Evolutionary conservation across 192 early-diverging fungal genomes (phyloP).

Genomic region (Diversispora epigaea): DNA sequence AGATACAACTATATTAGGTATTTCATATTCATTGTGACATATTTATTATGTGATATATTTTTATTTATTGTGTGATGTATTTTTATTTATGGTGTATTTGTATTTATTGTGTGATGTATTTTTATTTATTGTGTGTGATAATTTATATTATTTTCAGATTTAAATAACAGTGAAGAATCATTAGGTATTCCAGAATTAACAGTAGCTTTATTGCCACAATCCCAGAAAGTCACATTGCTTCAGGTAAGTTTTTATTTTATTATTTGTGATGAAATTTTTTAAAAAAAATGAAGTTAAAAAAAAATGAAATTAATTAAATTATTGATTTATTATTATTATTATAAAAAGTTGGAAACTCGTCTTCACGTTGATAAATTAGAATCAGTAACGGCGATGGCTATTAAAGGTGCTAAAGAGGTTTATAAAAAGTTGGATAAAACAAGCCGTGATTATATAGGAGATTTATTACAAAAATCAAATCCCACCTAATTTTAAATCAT

Average conservation of each 20-base stretch:
- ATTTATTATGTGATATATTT: not conserved
- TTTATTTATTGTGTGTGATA: too few species aligned
- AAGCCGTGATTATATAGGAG: conserved; percentile 52
- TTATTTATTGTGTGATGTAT: not conserved
- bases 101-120: not conserved
- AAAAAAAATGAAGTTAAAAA: not conserved
- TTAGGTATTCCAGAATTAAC: conserved; percentile 87
- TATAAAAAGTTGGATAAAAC: conserved; percentile 59
- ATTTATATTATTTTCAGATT: conserved; percentile 57
- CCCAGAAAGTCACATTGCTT: conserved; percentile 78
- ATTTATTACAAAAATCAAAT: conserved; percentile 40
- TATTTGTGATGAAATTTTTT: too few species aligned
- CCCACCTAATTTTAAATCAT: too few species aligned
- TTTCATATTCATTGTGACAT: not conserved
- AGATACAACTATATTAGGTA: conserved; percentile 69
- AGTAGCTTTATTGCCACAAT: conserved; percentile 78
- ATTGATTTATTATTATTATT: conserved; percentile 5
- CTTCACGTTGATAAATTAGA: conserved; percentile 82
- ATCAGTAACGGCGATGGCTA: conserved; percentile 61
- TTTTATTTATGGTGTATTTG: too few species aligned
- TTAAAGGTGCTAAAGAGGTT: conserved; percentile 68
- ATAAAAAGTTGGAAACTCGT: conserved; percentile 78
- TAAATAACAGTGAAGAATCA: conserved; percentile 88
- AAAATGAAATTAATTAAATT: not conserved
- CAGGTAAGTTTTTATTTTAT: conserved; percentile 47